These are phyloP conservation scores for Sporothrix euskadiensis DNA, from an alignment of 2,329 filamentous ascomycete genomes.

Conservation along the genomic window DNA sequence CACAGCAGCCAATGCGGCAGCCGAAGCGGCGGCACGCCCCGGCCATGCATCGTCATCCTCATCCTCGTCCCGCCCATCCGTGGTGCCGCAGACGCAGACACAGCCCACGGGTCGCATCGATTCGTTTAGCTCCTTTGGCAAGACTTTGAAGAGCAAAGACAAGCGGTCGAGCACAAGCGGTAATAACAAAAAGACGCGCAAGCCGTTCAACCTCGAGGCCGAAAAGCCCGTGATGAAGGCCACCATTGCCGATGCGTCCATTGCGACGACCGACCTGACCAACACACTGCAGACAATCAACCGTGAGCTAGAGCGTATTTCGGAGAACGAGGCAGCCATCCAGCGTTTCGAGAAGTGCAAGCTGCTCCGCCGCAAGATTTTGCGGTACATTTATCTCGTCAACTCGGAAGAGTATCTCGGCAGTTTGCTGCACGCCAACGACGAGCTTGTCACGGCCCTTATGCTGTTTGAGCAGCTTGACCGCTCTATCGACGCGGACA, in stretches of 20 bases:
- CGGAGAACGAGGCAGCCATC: constrained; percentile 74
- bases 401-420: constrained; percentile 91
- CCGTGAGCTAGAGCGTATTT: constrained; percentile 82
- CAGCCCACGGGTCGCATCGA: constrained; percentile 39
- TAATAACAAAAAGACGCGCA: constrained; percentile 58
- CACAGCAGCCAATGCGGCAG: constrained; percentile 1
- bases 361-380: constrained; percentile 74
- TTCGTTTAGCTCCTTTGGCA: constrained; percentile 45
- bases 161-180: constrained; percentile 38
- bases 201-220: constrained; percentile 77
- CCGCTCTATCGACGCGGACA: constrained; percentile 74
- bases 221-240: constrained; percentile 86
- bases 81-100: constrained; percentile 27
- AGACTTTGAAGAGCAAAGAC: constrained; percentile 43
- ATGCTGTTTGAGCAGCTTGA: constrained; percentile 96
- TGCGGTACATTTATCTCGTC: constrained; percentile 90
- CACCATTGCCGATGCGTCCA: constrained; percentile 84
- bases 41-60: constrained; percentile 32
- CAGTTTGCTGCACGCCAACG: constrained; percentile 87
- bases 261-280: constrained; percentile 85
- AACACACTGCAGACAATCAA: constrained; percentile 90
- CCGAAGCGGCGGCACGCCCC: constrained; percentile 27
- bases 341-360: constrained; percentile 85
- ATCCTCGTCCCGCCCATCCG: constrained; percentile 30
- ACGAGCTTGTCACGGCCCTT: constrained; percentile 88